Evolutionary conservation across 768 basidiomycete species (phyloP).

Genomic region (Fomitopsis serialis): DNA sequence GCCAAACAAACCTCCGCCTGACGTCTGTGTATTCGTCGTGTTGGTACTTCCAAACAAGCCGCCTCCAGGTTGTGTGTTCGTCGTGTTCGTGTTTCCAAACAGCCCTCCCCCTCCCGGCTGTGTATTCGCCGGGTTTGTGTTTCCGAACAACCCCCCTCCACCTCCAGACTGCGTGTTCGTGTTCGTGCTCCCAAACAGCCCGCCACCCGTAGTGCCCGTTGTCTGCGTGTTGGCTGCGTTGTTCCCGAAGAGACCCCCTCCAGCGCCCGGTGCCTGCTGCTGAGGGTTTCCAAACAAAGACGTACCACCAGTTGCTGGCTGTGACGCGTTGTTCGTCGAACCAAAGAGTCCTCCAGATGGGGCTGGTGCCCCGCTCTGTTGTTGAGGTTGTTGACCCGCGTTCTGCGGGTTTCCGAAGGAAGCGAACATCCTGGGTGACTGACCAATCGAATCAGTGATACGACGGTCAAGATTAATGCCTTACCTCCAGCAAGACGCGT

Average conservation of each 20-base stretch:
- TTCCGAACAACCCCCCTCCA: neutral
- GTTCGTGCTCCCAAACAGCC: slow-evolving; percentile 16
- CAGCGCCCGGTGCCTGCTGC: slow-evolving; percentile 1
- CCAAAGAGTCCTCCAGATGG: slow-evolving; percentile 4
- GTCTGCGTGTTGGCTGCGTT: neutral
- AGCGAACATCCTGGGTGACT: slow-evolving; percentile 2
- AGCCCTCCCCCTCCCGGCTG: neutral
- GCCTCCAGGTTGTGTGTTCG: neutral
- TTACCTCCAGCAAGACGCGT: too few species aligned
- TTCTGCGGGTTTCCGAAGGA: slow-evolving; percentile 2
- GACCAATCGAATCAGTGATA: too few species aligned
- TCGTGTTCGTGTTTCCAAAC: neutral
- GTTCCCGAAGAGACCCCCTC: slow-evolving; percentile 3
- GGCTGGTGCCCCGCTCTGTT: slow-evolving; percentile 1
- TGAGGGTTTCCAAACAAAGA: neutral
- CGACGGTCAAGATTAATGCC: too few species aligned
- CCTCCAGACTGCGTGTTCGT: neutral
- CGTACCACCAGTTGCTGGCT: neutral
- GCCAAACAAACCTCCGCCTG: slow-evolving; percentile 1
- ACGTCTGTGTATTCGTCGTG: neutral
- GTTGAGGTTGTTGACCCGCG: slow-evolving; percentile 1
- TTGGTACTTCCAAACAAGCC: neutral
- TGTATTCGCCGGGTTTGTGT: neutral
- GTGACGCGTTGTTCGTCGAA: neutral
- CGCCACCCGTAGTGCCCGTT: slow-evolving; percentile 7